Percentiles rank a stretch among this genome's conserved stretches.
Evolutionary conservation across 2,329 filamentous ascomycete genomes (phyloP).

Genomic region (Hirsutella minnesotensis): DNA sequence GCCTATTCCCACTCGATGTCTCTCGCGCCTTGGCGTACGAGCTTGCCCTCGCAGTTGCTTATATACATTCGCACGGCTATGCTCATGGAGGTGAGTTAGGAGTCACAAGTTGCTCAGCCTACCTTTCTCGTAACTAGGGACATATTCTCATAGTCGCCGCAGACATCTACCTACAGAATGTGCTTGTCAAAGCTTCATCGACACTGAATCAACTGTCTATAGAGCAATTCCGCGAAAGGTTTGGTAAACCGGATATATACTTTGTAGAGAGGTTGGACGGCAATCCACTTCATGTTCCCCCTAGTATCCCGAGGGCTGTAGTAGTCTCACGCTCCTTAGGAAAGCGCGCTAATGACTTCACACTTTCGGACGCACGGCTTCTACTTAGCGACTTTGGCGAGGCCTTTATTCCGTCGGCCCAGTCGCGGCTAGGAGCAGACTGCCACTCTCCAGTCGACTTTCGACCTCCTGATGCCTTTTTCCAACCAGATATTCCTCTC

Average conservation of each 20-base stretch:
- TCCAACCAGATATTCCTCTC: conserved; percentile 19
- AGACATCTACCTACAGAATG: conserved; percentile 10
- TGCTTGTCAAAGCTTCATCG: conserved; percentile 15
- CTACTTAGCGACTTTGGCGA: conserved; percentile 21
- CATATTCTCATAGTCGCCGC: conserved; percentile 5
- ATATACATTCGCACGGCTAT: conserved; percentile 16
- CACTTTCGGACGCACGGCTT: not conserved
- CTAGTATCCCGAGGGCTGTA: not conserved
- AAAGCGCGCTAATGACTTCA: conserved; percentile 1
- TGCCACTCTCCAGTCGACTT: conserved; percentile 16
- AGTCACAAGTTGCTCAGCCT: too few relatives aligned
- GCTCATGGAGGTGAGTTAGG: conserved; percentile 18
- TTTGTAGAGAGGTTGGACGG: not conserved
- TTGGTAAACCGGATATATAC: not conserved
- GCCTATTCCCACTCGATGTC: conserved; percentile 14
- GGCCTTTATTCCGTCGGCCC: conserved; percentile 15
- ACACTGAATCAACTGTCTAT: conserved; percentile 3
- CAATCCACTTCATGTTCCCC: not conserved
- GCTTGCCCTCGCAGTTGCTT: conserved; percentile 16
- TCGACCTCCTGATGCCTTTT: conserved; percentile 20
- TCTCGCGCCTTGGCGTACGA: conserved; percentile 16
- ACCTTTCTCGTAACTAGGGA: not conserved
- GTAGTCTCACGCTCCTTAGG: conserved; percentile 17
- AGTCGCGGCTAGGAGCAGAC: conserved; percentile 7
- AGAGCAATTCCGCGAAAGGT: not conserved